These are phyloP conservation scores for Inga oerstediana DNA, from an alignment of 306 rosid species.

Conservation along the genomic window DNA sequence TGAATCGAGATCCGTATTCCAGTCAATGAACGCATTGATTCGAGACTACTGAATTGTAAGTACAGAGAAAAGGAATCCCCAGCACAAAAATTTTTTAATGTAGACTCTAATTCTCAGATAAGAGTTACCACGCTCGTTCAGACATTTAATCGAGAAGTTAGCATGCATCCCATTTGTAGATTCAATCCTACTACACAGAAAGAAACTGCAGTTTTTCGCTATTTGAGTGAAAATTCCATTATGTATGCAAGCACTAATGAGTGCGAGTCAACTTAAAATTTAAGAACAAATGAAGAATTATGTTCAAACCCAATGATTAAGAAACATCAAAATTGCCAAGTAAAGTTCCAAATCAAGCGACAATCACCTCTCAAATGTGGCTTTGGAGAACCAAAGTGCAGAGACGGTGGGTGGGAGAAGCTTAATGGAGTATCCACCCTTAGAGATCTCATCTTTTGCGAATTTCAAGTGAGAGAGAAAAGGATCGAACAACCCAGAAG, in stretches of 20 bases:
- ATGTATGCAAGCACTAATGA: neutral
- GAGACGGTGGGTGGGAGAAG: constrained; percentile 48
- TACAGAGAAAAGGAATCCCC: neutral
- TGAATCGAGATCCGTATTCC: constrained; percentile 14
- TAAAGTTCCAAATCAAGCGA: constrained; percentile 1
- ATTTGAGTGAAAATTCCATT: neutral
- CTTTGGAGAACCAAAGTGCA: constrained; percentile 62
- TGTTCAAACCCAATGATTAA: constrained; percentile 5
- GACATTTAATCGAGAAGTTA: constrained; percentile 1
- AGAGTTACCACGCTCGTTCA: neutral
- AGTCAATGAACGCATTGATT: constrained; percentile 13
- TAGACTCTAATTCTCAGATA: neutral
- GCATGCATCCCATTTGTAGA: neutral
- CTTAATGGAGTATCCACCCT: constrained; percentile 72
- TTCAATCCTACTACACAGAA: neutral
- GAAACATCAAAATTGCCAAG: neutral
- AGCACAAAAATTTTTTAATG: neutral
- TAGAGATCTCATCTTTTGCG: constrained; percentile 63
- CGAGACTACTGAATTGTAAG: neutral
- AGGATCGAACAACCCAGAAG: constrained; percentile 70
- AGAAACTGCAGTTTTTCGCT: neutral
- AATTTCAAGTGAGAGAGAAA: constrained; percentile 61
- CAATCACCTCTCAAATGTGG: constrained; percentile 62
- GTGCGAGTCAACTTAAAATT: neutral
- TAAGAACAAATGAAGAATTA: constrained; percentile 24